Evolutionary conservation across 176 grass and related monocot genomes (phyloP), one percentile per base, ranked within the genome.

Genomic region (bread wheat (Triticum aestivum)): DNA sequence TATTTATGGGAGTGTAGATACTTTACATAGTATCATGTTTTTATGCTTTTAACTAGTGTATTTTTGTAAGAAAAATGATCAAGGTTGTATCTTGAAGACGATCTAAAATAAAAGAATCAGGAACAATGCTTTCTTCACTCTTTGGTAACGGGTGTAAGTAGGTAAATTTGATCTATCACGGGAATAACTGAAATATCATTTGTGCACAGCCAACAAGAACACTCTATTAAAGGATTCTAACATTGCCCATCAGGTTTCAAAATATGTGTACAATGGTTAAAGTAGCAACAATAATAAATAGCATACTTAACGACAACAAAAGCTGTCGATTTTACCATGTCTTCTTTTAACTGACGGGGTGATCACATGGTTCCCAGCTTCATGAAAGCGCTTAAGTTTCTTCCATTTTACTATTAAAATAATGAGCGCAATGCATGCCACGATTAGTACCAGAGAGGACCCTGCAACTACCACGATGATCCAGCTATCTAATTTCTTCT

Each of bases 401-500:
- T 9, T 80, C 88, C 75, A 89, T 54, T 93, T 96, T 73, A 91
- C 38, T 30, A 96, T n/a, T 38, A 91, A 83, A 86, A 95, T 30
- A 45, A 92, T 59, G 21, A 92, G 61, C 33, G 67, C 91, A 77
- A 85, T 9, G 78, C 92, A 94, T 86, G 85, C 87, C 76, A 89
- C 56, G 10, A 94, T 65, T 84, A 98, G 86, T 51, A 66, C 45
- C 23, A 88, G 49, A 81, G 96, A 98, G 81, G 93, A 95, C 61
- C 83, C 88, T 80, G 66, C 47, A 61, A 92, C 88, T 69, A 96
- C 79, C 59, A 79, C 88, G 20, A 98, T 87, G 79, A 96, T 90
- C 92, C 92, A 90, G 84, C 79, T 79, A 84, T 96, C 88, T 84
- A 89, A 45, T 88, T 96, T 98, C 33, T 87, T 89, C 87, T 87